Evolutionary conservation across 495 filamentous ascomycete species (phyloP).

Genomic region (Penicilliopsis zonata): DNA sequence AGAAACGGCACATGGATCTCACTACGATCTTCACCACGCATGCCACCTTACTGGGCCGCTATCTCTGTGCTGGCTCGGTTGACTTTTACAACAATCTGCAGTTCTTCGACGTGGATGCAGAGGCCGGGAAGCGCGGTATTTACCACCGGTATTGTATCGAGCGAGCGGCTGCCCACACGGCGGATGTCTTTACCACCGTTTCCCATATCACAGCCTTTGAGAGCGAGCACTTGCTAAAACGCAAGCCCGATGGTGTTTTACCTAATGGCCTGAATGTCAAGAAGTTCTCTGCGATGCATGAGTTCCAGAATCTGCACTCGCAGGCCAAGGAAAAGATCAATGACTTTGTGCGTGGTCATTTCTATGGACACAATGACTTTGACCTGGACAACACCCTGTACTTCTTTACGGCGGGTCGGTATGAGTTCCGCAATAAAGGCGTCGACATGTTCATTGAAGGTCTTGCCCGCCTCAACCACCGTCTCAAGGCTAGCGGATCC

Average conservation of each 20-base stretch:
- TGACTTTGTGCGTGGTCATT: conserved; percentile 95
- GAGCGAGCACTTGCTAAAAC: conserved; percentile 92
- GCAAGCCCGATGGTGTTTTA: conserved; percentile 92
- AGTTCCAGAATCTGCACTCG: conserved; percentile 97
- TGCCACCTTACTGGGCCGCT: conserved; percentile 86
- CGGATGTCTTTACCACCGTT: conserved; percentile 96
- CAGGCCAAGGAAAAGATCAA: conserved; percentile 95
- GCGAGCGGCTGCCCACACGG: conserved; percentile 77
- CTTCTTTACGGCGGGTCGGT: conserved; percentile 91
- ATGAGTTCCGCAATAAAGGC: conserved; percentile 96
- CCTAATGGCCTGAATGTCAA: conserved; percentile 97
- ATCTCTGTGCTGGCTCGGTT: conserved; percentile 92
- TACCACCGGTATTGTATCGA: conserved; percentile 99
- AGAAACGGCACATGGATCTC: conserved; percentile 87
- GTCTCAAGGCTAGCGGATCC: conserved; percentile 70
- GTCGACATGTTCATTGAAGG: conserved; percentile 99
- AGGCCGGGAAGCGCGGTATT: conserved; percentile 95
- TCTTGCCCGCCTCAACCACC: conserved; percentile 85
- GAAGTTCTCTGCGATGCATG: conserved; percentile 96
- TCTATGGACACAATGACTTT: conserved; percentile 97
- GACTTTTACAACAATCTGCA: conserved; percentile 99
- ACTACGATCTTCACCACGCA: conserved; percentile 99
- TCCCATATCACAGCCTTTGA: conserved; percentile 98
- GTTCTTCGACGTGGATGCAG: conserved; percentile 90
- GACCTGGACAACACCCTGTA: conserved; percentile 96